Evolutionary conservation across 495 filamentous ascomycete species (phyloP), one percentile per base, ranked within the genome.

Genomic region (Talaromyces nanjingensis): DNA sequence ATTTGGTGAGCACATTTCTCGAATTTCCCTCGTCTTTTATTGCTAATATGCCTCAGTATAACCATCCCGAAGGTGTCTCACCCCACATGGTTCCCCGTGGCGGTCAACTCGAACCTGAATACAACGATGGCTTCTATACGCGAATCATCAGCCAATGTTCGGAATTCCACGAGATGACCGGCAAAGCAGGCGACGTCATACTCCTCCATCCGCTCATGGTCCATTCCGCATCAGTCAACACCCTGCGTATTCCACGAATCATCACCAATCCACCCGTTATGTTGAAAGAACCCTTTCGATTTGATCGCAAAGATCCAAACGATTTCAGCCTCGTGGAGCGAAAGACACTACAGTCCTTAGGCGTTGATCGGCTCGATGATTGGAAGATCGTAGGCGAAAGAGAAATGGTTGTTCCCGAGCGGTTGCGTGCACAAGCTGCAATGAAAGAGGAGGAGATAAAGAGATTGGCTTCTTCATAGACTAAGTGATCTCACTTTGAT

Each of bases 151-250:
- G 72, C 54, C 68, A 78, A 14, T 78, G 82, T 62, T 70, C 70
- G 7, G 79, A 74, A 3, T 91, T 91, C 65, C 80, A 86, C 45
- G 87, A 92, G 71, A 86, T 84, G 52, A 87, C 83, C 3, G 87
- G 88, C 0, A 70, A 80, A 2, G 73, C 81, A 2, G 88, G 89
- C 14, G 89, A 91, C 67, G 86, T 91, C 16, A 84, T 85, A 64
- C 75, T 91, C 22, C 71, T 91, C 65, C 89, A 91, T 66, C 87
- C 88, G 54, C 73, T 91, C n/a, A 91, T 89, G 87, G 73, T 89
- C 64, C 87, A 91, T 73, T 84, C 82, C 6, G 82, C 84, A 22
- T 85, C 83, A 8, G 78, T 78, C 63, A 91, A 91, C 66, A 76
- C 81, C 61, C 66, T 84, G 63, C 77, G 89, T 37, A 76, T 74